Base-by-base conservation (phyloP, 1,284 basidiomycete species). In the Melampsora occidentalis region DNA sequence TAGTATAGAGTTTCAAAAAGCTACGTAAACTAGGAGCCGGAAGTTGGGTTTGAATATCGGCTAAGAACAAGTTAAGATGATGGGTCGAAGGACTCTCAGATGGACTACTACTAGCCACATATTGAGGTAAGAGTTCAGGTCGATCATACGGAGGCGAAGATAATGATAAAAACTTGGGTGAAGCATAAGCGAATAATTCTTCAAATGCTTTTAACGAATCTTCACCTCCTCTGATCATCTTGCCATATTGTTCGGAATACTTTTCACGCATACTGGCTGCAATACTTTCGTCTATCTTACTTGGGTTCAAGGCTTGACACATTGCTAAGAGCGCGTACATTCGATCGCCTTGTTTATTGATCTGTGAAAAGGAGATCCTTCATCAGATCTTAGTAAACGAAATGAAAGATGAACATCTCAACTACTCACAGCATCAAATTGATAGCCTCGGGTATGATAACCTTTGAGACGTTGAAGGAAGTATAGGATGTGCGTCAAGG, bases 311-410 rank as follows among this genome's bases (percentile, higher is more conserved):
- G 0, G 93, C 91, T 80, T 93, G 92, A 85, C 93, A 95, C 79
- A 98, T 90, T 9, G 94, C 93, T 79, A 97, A 91, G 25, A 99
- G 85, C 4, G 94, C 94, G 83, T 98, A 97, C 95, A 98, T 99
- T 69, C 96, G 86, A 83, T 99, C 96, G 10, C 93, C 94, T 35
- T 91, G 94, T 86, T 97, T 98, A 86, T 91, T 94, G 84, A 99
- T 97, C 91, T 93, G 80, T 39, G 35, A 63, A 28, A 49, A 51
- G 20, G 28, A 65, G 5, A 49, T 14, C 16, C 39, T 69, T 57
- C 66, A 76, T 57, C 66, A 69, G 6, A 68, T 48, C 28, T 69
- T 71, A 70, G 53, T 31, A 33, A 46, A 22, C 18, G 42, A 33
- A 51, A 25, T 49, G 18, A 46, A 39, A 1, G 3, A 33, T 46